Conservation (phyloP, 2,329 filamentous ascomycete genomes). For the Fusarium denticulatum region DNA sequence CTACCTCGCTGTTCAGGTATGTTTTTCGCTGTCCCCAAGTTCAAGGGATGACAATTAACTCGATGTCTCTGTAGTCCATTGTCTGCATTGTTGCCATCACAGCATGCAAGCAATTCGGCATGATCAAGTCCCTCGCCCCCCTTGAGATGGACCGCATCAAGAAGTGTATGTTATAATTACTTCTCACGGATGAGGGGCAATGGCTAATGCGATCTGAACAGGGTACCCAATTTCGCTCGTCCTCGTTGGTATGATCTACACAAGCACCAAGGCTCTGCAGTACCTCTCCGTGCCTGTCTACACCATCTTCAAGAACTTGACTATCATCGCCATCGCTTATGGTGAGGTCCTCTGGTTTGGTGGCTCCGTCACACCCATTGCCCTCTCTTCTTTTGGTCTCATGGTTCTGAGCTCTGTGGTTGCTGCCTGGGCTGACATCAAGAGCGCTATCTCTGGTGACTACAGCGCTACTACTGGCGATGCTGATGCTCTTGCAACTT, state of each 20-base stretch:
- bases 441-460: constrained; percentile 77
- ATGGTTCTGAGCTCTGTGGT: constrained; percentile 97
- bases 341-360: constrained; percentile 99
- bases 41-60: neutral
- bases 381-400: constrained; percentile 90
- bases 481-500: constrained; percentile 79
- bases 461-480: constrained; percentile 50
- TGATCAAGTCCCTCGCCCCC: constrained; percentile 82
- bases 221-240: constrained; percentile 97
- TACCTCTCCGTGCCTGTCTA: constrained; percentile 98
- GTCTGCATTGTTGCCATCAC: constrained; percentile 90
- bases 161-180: constrained; percentile 73
- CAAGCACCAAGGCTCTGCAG: constrained; percentile 92
- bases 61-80: constrained; percentile 69
- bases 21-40: constrained; percentile 40
- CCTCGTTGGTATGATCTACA: constrained; percentile 99
- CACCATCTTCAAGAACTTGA: constrained; percentile 99
- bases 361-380: constrained; percentile 85
- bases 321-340: constrained; percentile 97
- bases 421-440: constrained; percentile 97
- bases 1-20: constrained; percentile 90
- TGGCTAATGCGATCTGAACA: constrained; percentile 49
- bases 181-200: neutral
- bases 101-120: constrained; percentile 78
- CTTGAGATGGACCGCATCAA: constrained; percentile 91